Evolutionary conservation across 495 filamentous ascomycete genomes (phyloP).

Genomic region (Lophiostoma macrostomum): DNA sequence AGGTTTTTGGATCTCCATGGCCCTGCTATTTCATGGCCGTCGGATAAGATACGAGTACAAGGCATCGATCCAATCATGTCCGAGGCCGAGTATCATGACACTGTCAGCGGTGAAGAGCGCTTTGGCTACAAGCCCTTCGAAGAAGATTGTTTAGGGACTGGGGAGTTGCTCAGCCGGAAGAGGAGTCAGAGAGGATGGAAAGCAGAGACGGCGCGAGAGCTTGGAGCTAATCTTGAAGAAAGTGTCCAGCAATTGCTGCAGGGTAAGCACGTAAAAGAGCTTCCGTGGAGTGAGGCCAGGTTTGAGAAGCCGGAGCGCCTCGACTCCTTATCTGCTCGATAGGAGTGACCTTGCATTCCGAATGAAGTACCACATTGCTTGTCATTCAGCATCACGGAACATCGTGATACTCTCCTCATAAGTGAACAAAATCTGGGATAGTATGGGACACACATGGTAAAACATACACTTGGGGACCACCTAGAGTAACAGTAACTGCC

Average conservation of each 20-base stretch:
- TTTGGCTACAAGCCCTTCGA: constrained; percentile 30
- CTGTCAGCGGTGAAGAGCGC: constrained; percentile 29
- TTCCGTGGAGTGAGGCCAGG: constrained; percentile 8
- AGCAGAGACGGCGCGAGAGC: constrained; percentile 1
- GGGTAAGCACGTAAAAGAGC: not conserved
- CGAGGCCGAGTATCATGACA: constrained; percentile 26
- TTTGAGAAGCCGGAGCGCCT: not conserved
- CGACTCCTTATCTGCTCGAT: too few species aligned
- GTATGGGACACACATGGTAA: too few species aligned
- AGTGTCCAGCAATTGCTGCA: not conserved
- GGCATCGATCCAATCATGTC: constrained; percentile 40
- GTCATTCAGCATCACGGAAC: too few species aligned
- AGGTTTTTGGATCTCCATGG: constrained; percentile 41
- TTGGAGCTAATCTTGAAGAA: constrained; percentile 5
- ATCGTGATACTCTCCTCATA: too few species aligned
- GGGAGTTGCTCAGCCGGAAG: constrained; percentile 30
- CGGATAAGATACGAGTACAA: constrained; percentile 32
- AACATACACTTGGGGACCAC: too few species aligned
- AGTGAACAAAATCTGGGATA: too few species aligned
- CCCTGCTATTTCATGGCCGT: constrained; percentile 38
- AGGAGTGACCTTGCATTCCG: too few species aligned
- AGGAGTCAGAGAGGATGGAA: constrained; percentile 35
- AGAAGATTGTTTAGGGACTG: constrained; percentile 34
- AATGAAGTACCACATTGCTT: too few species aligned
- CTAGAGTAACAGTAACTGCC: too few species aligned